These are phyloP conservation scores for Rhodotorula kratochvilovae DNA, from an alignment of 768 basidiomycete genomes.

Conservation along the genomic window DNA sequence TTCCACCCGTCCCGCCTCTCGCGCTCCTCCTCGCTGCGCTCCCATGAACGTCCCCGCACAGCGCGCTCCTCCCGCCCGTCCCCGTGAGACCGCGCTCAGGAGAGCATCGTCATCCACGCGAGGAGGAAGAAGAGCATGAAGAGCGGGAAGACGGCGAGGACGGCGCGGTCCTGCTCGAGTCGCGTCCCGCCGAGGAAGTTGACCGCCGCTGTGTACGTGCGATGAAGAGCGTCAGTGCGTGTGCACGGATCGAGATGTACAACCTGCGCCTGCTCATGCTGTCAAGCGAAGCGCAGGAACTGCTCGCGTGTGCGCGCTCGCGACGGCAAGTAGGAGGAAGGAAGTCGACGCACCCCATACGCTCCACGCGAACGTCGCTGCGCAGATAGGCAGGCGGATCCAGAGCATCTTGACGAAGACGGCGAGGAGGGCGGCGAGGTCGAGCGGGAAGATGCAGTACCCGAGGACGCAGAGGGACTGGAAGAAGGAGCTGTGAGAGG, in stretches of 20 bases:
- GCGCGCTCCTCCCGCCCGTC: too few species aligned
- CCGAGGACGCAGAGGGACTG: constrained; percentile 91
- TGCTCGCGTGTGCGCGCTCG: too few species aligned
- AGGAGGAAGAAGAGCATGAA: constrained; percentile 35
- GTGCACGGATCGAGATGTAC: too few species aligned
- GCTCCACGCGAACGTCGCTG: constrained; percentile 89
- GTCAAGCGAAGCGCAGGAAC: too few species aligned
- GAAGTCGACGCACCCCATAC: constrained; percentile 69
- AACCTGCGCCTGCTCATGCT: too few species aligned
- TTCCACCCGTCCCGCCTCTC: too few species aligned
- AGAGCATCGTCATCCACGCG: constrained; percentile 44
- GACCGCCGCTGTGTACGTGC: constrained; percentile 63
- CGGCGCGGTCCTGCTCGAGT: constrained; percentile 70
- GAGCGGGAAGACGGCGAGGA: constrained; percentile 94
- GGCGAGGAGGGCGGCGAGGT: constrained; percentile 80
- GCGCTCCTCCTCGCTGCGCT: too few species aligned
- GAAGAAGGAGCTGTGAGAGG: constrained; percentile 69
- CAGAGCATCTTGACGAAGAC: constrained; percentile 80
- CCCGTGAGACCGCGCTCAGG: too few species aligned
- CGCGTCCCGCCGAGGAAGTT: constrained; percentile 94
- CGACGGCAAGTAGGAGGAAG: background rate
- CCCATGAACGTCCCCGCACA: too few species aligned
- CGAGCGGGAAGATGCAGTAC: constrained; percentile 88
- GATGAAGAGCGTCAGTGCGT: background rate
- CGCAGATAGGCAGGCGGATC: constrained; percentile 76